phyloP scores from a whole-genome alignment of 768 basidiomycete genomes.

The Fistulinella prunicolor region DNA sequence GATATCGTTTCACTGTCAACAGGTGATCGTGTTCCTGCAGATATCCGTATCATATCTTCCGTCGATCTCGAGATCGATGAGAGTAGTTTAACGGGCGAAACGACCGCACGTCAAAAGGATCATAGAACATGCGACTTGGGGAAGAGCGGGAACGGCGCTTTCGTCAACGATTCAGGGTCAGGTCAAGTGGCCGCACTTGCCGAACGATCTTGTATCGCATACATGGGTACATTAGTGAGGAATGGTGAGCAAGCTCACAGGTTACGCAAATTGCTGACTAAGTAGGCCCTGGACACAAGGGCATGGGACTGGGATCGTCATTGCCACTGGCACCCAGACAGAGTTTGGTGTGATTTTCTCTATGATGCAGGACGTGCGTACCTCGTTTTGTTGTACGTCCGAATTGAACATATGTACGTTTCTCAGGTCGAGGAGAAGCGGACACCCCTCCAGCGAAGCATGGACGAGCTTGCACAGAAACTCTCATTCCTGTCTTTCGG shows the following conservation, averaged over 20 bases:
- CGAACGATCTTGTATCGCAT: conserved; percentile 84
- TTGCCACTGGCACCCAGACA: conserved; percentile 79
- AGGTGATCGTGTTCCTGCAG: conserved; percentile 93
- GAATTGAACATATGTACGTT: neutral
- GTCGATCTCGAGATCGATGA: conserved; percentile 93
- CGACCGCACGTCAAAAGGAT: conserved; percentile 71
- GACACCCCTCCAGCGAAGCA: conserved; percentile 87
- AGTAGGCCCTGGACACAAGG: conserved; percentile 40
- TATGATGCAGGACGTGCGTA: conserved; percentile 92
- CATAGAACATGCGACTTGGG: conserved; percentile 52
- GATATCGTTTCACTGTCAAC: conserved; percentile 88
- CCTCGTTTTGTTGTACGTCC: neutral
- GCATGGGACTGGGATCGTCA: conserved; percentile 81
- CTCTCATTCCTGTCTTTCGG: conserved; percentile 88
- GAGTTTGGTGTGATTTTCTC: conserved; percentile 97
- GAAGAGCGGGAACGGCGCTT: conserved; percentile 12
- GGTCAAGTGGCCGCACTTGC: conserved; percentile 57
- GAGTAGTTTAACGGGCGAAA: conserved; percentile 93
- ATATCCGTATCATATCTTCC: conserved; percentile 78
- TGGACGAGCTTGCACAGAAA: conserved; percentile 96
- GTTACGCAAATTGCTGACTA: neutral
- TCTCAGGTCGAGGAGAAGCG: conserved; percentile 76
- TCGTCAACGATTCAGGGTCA: conserved; percentile 33
- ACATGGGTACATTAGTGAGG: conserved; percentile 94
- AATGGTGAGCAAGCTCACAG: conserved; percentile 54